Conservation (phyloP, 768 basidiomycete genomes). For the Termitomyces sp. region DNA sequence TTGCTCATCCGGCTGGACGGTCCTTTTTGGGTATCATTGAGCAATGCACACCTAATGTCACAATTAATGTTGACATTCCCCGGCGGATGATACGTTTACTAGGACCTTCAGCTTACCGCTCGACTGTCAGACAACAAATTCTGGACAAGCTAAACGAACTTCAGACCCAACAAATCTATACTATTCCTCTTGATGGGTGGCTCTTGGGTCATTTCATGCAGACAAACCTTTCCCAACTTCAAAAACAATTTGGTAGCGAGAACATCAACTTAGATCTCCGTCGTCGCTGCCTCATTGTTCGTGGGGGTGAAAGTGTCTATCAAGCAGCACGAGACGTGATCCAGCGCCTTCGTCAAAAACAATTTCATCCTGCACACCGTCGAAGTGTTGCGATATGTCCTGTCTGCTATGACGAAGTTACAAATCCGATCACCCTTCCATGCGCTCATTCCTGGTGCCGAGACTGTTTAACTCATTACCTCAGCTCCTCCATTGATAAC, state of each 20-base stretch:
- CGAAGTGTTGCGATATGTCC: conserved; percentile 42
- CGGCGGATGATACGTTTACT: conserved; percentile 48
- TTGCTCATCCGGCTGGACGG: conserved; percentile 34
- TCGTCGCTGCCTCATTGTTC: conserved; percentile 39
- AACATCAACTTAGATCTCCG: conserved; percentile 47
- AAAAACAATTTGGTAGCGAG: conserved; percentile 46
- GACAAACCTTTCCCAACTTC: conserved; percentile 39
- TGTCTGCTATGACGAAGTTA: conserved; percentile 58
- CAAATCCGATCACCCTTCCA: conserved; percentile 42
- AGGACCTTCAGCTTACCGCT: conserved; percentile 39
- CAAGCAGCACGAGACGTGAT: conserved; percentile 36
- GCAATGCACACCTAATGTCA: conserved; percentile 27
- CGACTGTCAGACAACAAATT: conserved; percentile 36
- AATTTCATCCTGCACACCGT: conserved; percentile 11
- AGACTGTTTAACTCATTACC: conserved; percentile 52
- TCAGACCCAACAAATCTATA: conserved; percentile 32
- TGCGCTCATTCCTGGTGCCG: conserved; percentile 73
- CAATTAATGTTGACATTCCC: conserved; percentile 33
- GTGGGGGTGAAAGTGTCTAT: conserved; percentile 46
- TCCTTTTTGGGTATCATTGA: conserved; percentile 42
- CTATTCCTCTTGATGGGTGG: conserved; percentile 41
- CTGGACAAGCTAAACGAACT: conserved; percentile 40
- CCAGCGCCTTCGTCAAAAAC: conserved; percentile 23
- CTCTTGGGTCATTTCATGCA: conserved; percentile 41
- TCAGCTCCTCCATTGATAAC: conserved; percentile 50